These are phyloP conservation scores for Chimonanthus praecox DNA, from an alignment of 164 flowering plant species.

Conservation along the genomic window DNA sequence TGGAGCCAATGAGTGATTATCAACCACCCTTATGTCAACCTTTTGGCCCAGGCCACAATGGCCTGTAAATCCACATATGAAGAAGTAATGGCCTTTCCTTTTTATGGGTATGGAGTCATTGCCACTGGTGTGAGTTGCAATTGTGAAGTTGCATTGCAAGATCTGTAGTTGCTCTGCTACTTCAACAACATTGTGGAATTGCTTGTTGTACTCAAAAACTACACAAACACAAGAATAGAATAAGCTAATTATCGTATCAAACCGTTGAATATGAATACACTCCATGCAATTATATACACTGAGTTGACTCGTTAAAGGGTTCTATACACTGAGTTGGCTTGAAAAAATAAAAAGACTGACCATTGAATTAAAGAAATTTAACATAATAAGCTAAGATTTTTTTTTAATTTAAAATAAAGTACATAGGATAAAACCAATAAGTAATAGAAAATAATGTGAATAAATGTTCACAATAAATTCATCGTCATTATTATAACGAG, in stretches of 20 bases:
- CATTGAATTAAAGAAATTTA: no score
- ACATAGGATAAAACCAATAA: no score
- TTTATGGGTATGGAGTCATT: conserved; percentile 44
- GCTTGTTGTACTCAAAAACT: conserved; percentile 54
- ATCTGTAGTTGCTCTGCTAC: conserved; percentile 41
- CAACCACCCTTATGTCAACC: conserved; percentile 45
- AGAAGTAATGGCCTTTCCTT: conserved; percentile 46
- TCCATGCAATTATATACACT: not conserved
- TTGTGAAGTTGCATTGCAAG: conserved; percentile 49
- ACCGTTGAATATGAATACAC: not conserved
- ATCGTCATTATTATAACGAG: no score
- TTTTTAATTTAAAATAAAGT: no score
- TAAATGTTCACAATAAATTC: no score
- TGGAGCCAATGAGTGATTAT: not conserved
- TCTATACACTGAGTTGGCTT: no score
- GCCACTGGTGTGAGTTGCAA: conserved; percentile 38
- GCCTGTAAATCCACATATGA: conserved; percentile 60
- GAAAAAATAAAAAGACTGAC: no score
- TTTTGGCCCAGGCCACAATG: conserved; percentile 68
- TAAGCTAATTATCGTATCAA: not conserved
- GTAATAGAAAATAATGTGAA: no score
- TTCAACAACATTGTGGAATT: conserved; percentile 59
- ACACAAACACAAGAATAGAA: not conserved
- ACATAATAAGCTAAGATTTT: no score
- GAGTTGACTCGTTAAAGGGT: no score